phyloP scores from a whole-genome alignment of 352 stramenopile species.

The Pythium guiyangense region DNA sequence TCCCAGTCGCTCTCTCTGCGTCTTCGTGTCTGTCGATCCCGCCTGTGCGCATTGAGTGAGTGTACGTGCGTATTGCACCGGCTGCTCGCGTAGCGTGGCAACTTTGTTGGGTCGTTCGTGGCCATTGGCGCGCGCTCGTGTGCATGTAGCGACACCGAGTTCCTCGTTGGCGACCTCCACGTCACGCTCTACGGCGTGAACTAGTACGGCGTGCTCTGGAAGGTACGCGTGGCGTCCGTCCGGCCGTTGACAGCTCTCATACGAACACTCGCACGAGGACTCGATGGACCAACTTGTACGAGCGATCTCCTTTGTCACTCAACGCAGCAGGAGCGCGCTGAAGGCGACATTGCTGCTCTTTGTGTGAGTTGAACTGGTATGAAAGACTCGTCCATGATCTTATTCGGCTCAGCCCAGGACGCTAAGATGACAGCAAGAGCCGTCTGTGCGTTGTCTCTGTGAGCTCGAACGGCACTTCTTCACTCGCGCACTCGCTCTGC shows the following conservation, averaged over 20 bases:
- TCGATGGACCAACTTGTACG: background rate
- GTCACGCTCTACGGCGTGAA: conserved; percentile 48
- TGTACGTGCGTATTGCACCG: background rate
- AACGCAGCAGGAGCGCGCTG: too few species aligned
- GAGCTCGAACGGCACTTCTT: too few species aligned
- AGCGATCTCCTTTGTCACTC: too few species aligned
- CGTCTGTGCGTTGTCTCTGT: too few species aligned
- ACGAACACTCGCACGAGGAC: too few species aligned
- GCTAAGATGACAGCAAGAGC: too few species aligned
- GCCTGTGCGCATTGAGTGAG: background rate
- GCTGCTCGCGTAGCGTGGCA: background rate
- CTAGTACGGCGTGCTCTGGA: conserved; percentile 50
- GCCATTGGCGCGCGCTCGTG: background rate
- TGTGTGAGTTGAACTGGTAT: too few species aligned
- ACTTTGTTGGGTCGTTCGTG: background rate
- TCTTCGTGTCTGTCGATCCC: background rate
- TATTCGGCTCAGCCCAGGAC: too few species aligned
- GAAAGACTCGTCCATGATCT: too few species aligned
- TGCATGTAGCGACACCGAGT: conserved; percentile 20
- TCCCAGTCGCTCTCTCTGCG: background rate
- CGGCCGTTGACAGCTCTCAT: background rate
- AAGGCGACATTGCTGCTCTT: too few species aligned
- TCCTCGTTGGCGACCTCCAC: conserved; percentile 36
- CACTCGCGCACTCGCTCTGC: background rate
- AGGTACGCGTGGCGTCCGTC: conserved; percentile 15